Base-by-base conservation (phyloP, 805 yeast species). In the Saturnispora ahearnii region DNA sequence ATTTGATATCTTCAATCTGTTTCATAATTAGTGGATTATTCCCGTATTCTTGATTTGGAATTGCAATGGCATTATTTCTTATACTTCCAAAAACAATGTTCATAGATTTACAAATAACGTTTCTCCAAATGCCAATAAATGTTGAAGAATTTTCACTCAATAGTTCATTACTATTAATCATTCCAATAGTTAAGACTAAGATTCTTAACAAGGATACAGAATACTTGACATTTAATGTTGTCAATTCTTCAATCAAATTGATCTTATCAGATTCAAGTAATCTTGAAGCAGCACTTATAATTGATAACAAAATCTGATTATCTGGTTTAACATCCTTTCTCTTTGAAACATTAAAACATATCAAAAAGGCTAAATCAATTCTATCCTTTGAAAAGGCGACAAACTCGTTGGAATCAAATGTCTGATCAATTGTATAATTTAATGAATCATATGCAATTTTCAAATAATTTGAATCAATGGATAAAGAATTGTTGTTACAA, bases 101-200 rank as follows among this genome's bases (percentile, higher is more conserved):
- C n/a, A 84, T 73, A 0, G 93, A 87, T 55, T 74, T 78, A 7
- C 87, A 77, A 29, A 85, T 73, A 11, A 86, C 77, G 38, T 76
- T 63, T 45, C 78, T 84, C 59, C 87, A 81, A 37, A 82, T 73
- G 52, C 70, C 82, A 44, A 73, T 59, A 51, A 85, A 67, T 3
- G 78, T 70, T 47, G 77, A 75, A 18, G 80, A 73, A 50, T 75
- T 66, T 46, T 76, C 72, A 21, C 73, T 61, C 18, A 82, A 59
- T 3, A 71, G 36, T 1, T 72, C 60, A 21, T 74, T 71, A 3
- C 70, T 62, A 6, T 46, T 46, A 2, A 77, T 66, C 56, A 76
- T 58, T 2, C 69, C 65, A 45, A 84, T 64, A 3, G 77, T 62
- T 30, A 80, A 72, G 48, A 76, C 69, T 3, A 81, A 62, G 0